Conservation (phyloP, 345 rosid genomes). For the Gossypium ekmanianum region DNA sequence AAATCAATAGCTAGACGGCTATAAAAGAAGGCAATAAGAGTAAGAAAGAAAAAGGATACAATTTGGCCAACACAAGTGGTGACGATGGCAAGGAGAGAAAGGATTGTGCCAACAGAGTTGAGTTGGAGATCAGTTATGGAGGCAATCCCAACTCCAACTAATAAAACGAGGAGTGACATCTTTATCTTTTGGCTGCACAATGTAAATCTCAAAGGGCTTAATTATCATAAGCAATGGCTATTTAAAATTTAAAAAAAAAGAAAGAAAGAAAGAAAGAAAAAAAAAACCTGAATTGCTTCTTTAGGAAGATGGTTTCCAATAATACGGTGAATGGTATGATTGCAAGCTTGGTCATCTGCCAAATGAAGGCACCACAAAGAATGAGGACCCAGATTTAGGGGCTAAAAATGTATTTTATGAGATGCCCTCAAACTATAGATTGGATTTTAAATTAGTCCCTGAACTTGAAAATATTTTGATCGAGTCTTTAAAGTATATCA, state of each 20-base stretch:
- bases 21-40: not conserved
- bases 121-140: conserved; percentile 97
- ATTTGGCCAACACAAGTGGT: conserved; percentile 98
- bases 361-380: conserved; percentile 1
- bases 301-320: conserved; percentile 84
- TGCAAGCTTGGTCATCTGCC: conserved; percentile 97
- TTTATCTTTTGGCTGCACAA: conserved; percentile 75
- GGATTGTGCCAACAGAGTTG: conserved; percentile 68
- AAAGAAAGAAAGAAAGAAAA: too few species aligned
- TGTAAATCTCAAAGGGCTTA: not conserved
- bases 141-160: conserved; percentile 88
- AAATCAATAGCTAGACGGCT: not conserved
- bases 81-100: conserved; percentile 76
- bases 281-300: conserved; percentile 82
- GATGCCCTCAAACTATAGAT: too few species aligned
- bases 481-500: too few species aligned
- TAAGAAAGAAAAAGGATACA: conserved; percentile 48
- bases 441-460: too few species aligned
- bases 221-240: not conserved
- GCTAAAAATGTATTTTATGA: not conserved
- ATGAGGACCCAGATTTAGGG: not conserved
- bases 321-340: conserved; percentile 96
- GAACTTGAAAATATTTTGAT: too few species aligned
- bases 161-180: conserved; percentile 57
- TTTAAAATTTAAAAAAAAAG: not conserved